Percentiles rank a stretch among this genome's conserved stretches.
phyloP scores from a whole-genome alignment of 163 green algal species.

The Scenedesmus sp. region DNA sequence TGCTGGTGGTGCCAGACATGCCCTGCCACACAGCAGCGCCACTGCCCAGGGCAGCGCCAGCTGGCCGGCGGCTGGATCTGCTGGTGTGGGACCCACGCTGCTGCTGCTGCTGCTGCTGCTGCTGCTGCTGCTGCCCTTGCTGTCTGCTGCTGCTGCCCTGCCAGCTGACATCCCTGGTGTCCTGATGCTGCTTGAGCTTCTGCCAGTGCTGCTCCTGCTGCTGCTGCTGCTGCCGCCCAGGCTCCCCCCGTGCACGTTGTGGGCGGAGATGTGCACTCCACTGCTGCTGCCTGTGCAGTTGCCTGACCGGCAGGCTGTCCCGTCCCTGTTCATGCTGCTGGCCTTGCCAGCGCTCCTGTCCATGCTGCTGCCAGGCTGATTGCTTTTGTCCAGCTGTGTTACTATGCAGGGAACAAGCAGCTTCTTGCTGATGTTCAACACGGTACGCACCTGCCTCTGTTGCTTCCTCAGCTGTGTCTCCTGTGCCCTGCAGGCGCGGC shows the following conservation, averaged over 20 bases:
- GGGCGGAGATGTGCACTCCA: background rate
- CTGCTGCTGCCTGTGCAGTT: background rate
- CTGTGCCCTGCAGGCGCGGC: background rate
- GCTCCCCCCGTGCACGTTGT: background rate
- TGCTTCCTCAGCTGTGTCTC: background rate
- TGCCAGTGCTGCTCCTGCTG: background rate
- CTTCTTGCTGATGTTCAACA: background rate
- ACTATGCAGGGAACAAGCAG: background rate
- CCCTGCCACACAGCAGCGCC: background rate
- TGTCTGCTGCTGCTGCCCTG: background rate
- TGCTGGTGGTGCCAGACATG: constrained; percentile 20
- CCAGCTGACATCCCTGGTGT: background rate
- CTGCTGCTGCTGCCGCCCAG: constrained; percentile 37
- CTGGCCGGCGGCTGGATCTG: background rate
- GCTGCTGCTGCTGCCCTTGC: constrained; percentile 16
- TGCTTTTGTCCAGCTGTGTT: background rate
- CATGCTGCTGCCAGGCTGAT: background rate
- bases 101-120: too few species aligned
- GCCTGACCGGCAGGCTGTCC: background rate
- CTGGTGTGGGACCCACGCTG: background rate
- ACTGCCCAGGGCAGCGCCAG: background rate
- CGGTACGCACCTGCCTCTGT: background rate
- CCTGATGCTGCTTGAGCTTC: background rate
- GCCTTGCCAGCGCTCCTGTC: background rate
- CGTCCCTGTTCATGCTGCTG: background rate